phyloP scores from a whole-genome alignment of 345 rosid species.

The Eutrema japonicum region DNA sequence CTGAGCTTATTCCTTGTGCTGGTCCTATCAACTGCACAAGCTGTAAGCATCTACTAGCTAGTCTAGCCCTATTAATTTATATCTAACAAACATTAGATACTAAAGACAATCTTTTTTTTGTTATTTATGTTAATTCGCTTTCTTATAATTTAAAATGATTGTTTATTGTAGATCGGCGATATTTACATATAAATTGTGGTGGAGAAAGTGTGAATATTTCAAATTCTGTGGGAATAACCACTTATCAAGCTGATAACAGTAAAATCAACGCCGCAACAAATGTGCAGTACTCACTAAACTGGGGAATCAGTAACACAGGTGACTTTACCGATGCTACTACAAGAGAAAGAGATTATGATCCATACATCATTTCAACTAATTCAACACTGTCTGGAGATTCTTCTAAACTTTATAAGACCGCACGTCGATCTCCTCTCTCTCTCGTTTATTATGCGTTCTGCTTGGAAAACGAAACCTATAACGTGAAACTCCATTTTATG shows the following conservation, averaged over 20 bases:
- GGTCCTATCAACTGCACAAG: background rate
- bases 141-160: no score
- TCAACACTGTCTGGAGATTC: background rate
- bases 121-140: no score
- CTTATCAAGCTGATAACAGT: background rate
- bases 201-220: background rate
- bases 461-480: constrained; percentile 57
- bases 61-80: background rate
- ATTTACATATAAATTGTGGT: constrained; percentile 36
- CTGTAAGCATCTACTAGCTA: background rate
- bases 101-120: no score
- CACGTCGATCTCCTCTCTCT: constrained; percentile 59
- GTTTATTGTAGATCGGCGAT: constrained; percentile 24
- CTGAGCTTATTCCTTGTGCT: background rate
- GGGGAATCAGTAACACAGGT: constrained; percentile 34
- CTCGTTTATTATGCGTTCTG: constrained; percentile 66
- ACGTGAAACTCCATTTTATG: constrained; percentile 58
- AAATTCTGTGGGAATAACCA: background rate
- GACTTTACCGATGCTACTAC: background rate
- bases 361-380: background rate
- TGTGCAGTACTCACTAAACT: background rate
- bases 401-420: constrained; percentile 46
- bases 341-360: background rate
- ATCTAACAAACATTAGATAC: background rate
- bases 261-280: background rate